Conservation (phyloP, 371 early-diverging fungal genomes). For the Rhizopus arrhizus region DNA sequence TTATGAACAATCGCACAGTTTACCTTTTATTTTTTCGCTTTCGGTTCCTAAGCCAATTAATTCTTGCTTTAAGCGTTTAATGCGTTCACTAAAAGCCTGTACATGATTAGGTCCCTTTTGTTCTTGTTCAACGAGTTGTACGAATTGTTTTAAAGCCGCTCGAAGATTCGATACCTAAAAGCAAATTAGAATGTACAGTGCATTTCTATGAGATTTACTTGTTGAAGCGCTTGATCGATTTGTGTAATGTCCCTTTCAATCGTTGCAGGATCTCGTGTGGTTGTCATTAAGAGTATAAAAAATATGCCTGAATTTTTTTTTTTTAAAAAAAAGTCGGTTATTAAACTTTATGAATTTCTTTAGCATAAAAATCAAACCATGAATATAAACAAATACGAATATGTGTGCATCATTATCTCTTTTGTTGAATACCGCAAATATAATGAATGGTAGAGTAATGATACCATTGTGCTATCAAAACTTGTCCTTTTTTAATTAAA, state of each 20-base stretch:
- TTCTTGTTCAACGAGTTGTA: constrained; percentile 35
- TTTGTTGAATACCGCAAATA: no score
- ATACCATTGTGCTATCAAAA: no score
- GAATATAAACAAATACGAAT: no score
- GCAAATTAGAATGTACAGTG: neutral
- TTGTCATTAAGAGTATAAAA: neutral
- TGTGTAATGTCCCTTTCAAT: constrained; percentile 25
- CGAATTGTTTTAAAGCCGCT: constrained; percentile 34
- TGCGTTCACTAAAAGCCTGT: constrained; percentile 32
- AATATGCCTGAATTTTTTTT: neutral
- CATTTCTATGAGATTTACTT: constrained; percentile 6
- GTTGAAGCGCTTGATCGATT: constrained; percentile 26
- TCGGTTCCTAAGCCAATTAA: constrained; percentile 29
- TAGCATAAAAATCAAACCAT: no score
- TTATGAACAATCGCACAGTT: neutral
- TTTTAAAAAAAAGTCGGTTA: no score
- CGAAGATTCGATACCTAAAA: constrained; percentile 43
- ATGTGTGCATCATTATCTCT: no score
- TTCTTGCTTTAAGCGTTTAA: constrained; percentile 30
- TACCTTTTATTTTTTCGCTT: constrained; percentile 42
- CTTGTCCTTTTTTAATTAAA: no score
- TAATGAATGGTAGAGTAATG: no score
- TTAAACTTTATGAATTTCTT: no score
- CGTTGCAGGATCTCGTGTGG: constrained; percentile 9
- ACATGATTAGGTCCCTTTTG: constrained; percentile 36